phyloP scores from a whole-genome alignment of 2,329 filamentous ascomycete genomes.

The Scytalidium sp. region DNA sequence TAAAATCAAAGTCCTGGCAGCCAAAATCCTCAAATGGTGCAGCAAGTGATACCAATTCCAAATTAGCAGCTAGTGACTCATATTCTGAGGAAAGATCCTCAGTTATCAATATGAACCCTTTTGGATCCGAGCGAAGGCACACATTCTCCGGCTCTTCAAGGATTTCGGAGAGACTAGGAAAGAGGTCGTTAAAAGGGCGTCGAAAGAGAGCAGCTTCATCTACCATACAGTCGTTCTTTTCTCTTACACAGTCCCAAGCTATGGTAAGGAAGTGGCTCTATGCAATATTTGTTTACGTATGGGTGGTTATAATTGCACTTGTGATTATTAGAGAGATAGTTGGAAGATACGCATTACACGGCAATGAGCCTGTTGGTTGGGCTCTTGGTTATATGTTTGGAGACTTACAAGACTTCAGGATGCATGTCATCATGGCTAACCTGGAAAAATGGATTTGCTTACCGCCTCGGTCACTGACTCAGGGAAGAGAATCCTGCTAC shows the following conservation, averaged over 20 bases:
- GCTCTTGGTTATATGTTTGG: slow-evolving; percentile 86
- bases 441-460: slow-evolving; percentile 75
- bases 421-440: slow-evolving; percentile 65
- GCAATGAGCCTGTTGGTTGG: slow-evolving; percentile 86
- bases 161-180: slow-evolving; percentile 28
- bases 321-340: slow-evolving; percentile 71
- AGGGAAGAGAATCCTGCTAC: slow-evolving; percentile 37
- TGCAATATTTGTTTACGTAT: slow-evolving; percentile 71
- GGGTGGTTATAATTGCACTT: slow-evolving; percentile 64
- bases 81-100: slow-evolving; percentile 7
- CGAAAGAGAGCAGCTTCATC: slow-evolving; percentile 63
- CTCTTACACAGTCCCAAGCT: slow-evolving; percentile 77
- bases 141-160: slow-evolving; percentile 46
- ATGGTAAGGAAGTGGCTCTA: slow-evolving; percentile 78
- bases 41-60: too few species aligned
- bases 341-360: slow-evolving; percentile 60
- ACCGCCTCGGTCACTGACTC: slow-evolving; percentile 42
- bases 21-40: neutral
- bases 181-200: slow-evolving; percentile 58
- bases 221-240: slow-evolving; percentile 70
- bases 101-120: slow-evolving; percentile 19
- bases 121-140: slow-evolving; percentile 36
- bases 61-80: slow-evolving; percentile 17
- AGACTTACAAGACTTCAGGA: slow-evolving; percentile 68
- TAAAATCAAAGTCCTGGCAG: neutral